Percentiles rank a stretch among this genome's conserved stretches.
phyloP scores from a whole-genome alignment of 1,139 yeast genomes.

The Taphrina pruni region DNA sequence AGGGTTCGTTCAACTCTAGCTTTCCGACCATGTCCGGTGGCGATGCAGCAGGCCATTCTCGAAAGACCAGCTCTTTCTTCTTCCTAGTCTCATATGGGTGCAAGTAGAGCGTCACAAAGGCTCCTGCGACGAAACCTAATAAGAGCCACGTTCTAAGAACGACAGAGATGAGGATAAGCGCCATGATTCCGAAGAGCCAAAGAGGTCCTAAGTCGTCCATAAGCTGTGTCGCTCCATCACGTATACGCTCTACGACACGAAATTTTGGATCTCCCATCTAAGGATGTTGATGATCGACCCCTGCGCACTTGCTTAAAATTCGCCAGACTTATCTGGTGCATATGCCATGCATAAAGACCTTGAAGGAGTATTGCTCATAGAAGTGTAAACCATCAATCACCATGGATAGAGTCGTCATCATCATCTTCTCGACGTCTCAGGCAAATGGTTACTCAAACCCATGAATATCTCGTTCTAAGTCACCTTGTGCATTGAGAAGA shows the following conservation, averaged over 20 bases:
- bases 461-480: too few relatives aligned
- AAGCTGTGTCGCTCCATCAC: not conserved
- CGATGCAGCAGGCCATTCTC: not conserved
- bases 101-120: slow-evolving; percentile 11
- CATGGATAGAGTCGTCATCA: too few relatives aligned
- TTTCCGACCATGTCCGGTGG: not conserved
- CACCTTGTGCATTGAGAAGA: too few relatives aligned
- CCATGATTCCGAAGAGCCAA: not conserved
- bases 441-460: too few relatives aligned
- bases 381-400: too few relatives aligned
- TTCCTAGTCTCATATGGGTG: slow-evolving; percentile 6
- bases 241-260: not conserved
- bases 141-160: slow-evolving; percentile 16
- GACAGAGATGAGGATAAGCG: not conserved
- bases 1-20: not conserved
- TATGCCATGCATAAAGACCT: too few relatives aligned
- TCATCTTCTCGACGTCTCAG: too few relatives aligned
- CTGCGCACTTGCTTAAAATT: too few relatives aligned
- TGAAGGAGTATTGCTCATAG: too few relatives aligned
- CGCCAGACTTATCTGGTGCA: too few relatives aligned
- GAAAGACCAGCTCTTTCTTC: not conserved
- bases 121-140: slow-evolving; percentile 10
- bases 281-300: too few relatives aligned
- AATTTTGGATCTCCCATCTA: not conserved
- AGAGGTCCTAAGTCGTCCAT: slow-evolving; percentile 19